phyloP scores from a whole-genome alignment of 1,284 basidiomycete genomes.

The Acaromyces ingoldii region DNA sequence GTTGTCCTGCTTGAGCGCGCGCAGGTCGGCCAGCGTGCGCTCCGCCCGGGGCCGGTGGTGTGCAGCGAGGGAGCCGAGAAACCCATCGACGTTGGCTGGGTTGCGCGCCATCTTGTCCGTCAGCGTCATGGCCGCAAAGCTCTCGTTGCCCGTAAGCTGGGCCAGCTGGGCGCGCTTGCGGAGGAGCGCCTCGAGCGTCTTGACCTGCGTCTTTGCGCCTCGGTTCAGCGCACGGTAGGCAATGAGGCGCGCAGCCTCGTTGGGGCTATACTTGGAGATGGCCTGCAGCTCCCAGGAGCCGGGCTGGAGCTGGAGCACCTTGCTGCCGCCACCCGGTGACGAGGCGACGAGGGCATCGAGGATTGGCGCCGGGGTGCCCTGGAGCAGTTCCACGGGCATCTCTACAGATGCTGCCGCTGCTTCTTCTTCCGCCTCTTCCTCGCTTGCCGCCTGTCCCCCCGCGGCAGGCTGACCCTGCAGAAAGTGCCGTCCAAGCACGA shows the following conservation, averaged over 20 bases:
- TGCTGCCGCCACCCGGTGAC: not conserved
- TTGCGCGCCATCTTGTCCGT: constrained; percentile 49
- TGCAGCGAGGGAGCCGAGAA: constrained; percentile 32
- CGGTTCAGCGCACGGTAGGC: constrained; percentile 59
- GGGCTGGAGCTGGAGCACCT: not conserved
- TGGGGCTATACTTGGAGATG: constrained; percentile 76
- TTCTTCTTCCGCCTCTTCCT: not conserved
- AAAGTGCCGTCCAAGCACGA: constrained; percentile 82
- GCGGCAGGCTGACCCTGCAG: constrained; percentile 58
- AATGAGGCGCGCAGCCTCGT: constrained; percentile 72
- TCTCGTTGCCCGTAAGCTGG: constrained; percentile 37
- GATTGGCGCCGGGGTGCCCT: not conserved
- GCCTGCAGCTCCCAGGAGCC: constrained; percentile 72
- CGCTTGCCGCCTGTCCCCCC: not conserved
- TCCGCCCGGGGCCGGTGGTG: constrained; percentile 36
- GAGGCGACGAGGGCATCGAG: not conserved
- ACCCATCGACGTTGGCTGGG: constrained; percentile 37
- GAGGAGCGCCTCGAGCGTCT: constrained; percentile 39
- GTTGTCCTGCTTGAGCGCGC: constrained; percentile 21
- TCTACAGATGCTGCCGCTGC: no score
- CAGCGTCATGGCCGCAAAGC: constrained; percentile 44
- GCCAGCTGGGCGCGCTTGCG: constrained; percentile 39
- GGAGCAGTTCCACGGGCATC: constrained; percentile 1
- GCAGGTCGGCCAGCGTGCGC: constrained; percentile 30
- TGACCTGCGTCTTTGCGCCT: constrained; percentile 28